These are phyloP conservation scores for Trichoderma reesei DNA, from an alignment of 495 filamentous ascomycete species.

Conservation along the genomic window DNA sequence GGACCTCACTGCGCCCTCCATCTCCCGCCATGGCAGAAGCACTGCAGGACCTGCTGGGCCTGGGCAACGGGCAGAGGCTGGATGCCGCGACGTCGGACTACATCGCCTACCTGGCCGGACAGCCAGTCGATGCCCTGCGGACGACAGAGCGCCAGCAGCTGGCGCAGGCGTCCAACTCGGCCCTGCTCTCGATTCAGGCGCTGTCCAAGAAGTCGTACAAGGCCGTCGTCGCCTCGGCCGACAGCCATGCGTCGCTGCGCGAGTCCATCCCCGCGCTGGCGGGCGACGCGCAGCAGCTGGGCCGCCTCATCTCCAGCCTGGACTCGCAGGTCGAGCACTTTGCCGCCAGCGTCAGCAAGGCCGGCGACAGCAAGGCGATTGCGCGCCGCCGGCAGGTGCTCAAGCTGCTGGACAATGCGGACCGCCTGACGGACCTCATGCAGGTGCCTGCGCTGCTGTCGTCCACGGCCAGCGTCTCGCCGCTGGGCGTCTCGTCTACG, in stretches of 20 bases:
- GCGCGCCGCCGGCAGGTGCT: constrained; percentile 71
- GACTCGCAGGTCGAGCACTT: constrained; percentile 73
- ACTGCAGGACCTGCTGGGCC: constrained; percentile 4
- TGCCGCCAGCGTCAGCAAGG: constrained; percentile 70
- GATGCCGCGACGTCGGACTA: constrained; percentile 72
- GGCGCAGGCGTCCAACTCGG: constrained; percentile 67
- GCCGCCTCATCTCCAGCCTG: constrained; percentile 62
- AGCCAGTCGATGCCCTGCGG: constrained; percentile 62
- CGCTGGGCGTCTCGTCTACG: constrained; percentile 72
- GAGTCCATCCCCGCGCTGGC: constrained; percentile 58
- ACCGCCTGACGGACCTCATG: constrained; percentile 81
- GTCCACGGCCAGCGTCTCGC: constrained; percentile 39
- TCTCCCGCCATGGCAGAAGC: constrained; percentile 4
- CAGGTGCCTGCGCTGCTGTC: constrained; percentile 81
- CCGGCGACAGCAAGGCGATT: constrained; percentile 57
- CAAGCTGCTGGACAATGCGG: constrained; percentile 79
- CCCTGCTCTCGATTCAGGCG: constrained; percentile 76
- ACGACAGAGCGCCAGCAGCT: constrained; percentile 71
- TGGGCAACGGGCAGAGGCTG: not conserved
- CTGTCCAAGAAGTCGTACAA: constrained; percentile 90
- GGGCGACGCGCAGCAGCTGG: constrained; percentile 52
- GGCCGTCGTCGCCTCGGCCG: constrained; percentile 69
- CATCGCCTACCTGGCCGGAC: constrained; percentile 68
- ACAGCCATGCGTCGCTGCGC: constrained; percentile 62
- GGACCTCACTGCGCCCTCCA: not conserved